Conservation (phyloP, 2,329 filamentous ascomycete species). For the Bipolaris gigantea region DNA sequence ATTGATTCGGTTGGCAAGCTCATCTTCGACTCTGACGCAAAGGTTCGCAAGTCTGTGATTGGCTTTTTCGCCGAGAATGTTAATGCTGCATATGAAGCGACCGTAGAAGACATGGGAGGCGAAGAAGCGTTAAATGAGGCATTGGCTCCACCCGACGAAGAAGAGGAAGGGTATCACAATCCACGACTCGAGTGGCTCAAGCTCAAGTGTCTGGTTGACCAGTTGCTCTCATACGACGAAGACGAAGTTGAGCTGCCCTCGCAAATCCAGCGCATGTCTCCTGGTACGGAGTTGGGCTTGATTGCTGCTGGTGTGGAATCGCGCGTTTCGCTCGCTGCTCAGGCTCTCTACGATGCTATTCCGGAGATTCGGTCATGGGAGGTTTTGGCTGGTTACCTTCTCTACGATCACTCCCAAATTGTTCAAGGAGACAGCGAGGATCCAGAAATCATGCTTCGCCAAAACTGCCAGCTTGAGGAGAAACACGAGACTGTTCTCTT, state of each 20-base stretch:
- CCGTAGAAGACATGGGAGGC: constrained; percentile 82
- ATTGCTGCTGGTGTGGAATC: constrained; percentile 72
- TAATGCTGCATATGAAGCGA: constrained; percentile 75
- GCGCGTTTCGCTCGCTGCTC: constrained; percentile 80
- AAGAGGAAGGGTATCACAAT: constrained; percentile 72
- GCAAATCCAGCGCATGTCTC: constrained; percentile 51
- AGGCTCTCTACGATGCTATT: constrained; percentile 81
- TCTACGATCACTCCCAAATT: constrained; percentile 79
- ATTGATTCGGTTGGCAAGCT: constrained; percentile 85
- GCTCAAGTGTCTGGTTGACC: constrained; percentile 86
- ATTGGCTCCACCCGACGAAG: constrained; percentile 69
- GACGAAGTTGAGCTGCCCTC: constrained; percentile 61
- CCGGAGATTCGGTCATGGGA: constrained; percentile 85
- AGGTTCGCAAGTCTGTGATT: constrained; percentile 85
- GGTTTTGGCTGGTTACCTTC: constrained; percentile 80
- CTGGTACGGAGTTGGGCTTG: constrained; percentile 47
- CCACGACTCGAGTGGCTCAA: constrained; percentile 85
- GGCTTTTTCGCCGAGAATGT: constrained; percentile 89
- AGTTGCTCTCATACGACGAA: constrained; percentile 77
- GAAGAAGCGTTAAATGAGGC: constrained; percentile 75
- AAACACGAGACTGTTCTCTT: constrained; percentile 83
- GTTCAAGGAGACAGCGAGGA: constrained; percentile 60
- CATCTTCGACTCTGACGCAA: constrained; percentile 83
- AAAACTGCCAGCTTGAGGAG: constrained; percentile 70
- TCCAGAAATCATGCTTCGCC: constrained; percentile 66